Percentiles rank a stretch among this genome's conserved stretches.
These are phyloP conservation scores for Cylindricascospora bacillispora DNA, from an alignment of 1,139 yeast genomes.

Conservation along the genomic window DNA sequence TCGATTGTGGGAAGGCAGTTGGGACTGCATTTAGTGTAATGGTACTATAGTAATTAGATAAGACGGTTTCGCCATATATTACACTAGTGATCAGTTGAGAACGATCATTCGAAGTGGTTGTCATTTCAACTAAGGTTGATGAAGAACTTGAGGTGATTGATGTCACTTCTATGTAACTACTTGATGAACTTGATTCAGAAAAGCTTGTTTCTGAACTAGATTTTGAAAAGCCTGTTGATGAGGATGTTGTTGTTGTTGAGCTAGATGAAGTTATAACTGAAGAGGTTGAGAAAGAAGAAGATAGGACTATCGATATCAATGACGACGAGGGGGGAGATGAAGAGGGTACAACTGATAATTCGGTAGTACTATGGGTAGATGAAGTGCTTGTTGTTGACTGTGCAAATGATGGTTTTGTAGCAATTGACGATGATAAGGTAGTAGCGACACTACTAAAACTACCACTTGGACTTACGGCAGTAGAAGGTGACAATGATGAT, in stretches of 20 bases:
- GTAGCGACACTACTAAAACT: no score
- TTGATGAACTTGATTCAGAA: slow-evolving; percentile 1
- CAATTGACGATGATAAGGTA: no score
- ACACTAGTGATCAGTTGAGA: slow-evolving; percentile 18
- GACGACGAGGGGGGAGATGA: slow-evolving; percentile 19
- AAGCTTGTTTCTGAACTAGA: slow-evolving; percentile 1
- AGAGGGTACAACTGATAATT: slow-evolving; percentile 8
- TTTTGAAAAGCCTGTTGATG: slow-evolving; percentile 6
- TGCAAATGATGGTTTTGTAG: slow-evolving; percentile 6
- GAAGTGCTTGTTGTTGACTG: slow-evolving; percentile 5
- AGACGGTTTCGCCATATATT: slow-evolving; percentile 23
- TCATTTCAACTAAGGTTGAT: not conserved
- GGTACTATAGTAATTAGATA: slow-evolving; percentile 25
- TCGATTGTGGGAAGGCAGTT: slow-evolving; percentile 9
- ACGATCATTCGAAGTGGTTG: slow-evolving; percentile 2
- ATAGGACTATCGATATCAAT: no score
- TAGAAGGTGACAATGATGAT: no score
- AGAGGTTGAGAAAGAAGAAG: slow-evolving; percentile 8
- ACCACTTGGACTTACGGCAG: no score
- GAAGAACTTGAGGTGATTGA: slow-evolving; percentile 8
- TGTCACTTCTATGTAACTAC: slow-evolving; percentile 2
- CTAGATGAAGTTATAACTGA: slow-evolving; percentile 20
- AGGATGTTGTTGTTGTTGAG: slow-evolving; percentile 3
- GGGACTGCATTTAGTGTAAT: slow-evolving; percentile 14
- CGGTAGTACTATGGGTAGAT: slow-evolving; percentile 13